Conservation (phyloP, 306 rosid genomes). For the Prosopis cineraria region DNA sequence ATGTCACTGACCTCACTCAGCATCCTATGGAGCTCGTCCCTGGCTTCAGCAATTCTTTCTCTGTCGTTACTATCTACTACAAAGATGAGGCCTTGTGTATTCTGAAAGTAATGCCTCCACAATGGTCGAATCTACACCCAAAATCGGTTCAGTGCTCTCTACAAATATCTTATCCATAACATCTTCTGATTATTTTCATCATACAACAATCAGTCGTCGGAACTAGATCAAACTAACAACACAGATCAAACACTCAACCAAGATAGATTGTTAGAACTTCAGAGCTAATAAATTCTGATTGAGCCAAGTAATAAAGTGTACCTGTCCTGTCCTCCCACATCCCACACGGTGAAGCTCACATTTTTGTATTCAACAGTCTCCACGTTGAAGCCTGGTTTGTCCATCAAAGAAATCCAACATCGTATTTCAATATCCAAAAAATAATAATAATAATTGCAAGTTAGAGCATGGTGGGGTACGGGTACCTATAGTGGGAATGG, state of each 20-base stretch:
- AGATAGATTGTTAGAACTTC: background rate
- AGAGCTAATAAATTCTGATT: background rate
- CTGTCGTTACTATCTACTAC: conserved; percentile 89
- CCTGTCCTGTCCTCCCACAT: conserved; percentile 96
- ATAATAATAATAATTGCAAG: background rate
- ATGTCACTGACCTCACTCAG: conserved; percentile 68
- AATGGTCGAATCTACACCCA: conserved; percentile 73
- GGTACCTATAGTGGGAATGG: conserved; percentile 88
- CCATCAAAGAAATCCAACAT: conserved; percentile 23
- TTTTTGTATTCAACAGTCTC: conserved; percentile 91
- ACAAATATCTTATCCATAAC: background rate
- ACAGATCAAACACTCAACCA: background rate
- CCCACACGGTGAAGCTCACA: conserved; percentile 93
- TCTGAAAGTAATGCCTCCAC: conserved; percentile 94
- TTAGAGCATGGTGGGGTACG: background rate
- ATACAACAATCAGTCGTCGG: background rate
- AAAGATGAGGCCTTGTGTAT: conserved; percentile 82
- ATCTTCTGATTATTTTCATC: background rate
- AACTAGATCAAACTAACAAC: background rate
- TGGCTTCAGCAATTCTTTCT: conserved; percentile 81
- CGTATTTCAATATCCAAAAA: background rate
- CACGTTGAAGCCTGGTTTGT: conserved; percentile 72
- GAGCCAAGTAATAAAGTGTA: conserved; percentile 24
- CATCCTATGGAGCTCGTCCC: conserved; percentile 83
- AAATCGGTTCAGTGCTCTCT: conserved; percentile 13